A percentile compares a stretch with the other conserved stretches of the same genome.
Conservation (phyloP, 106 monocot genomes). For the Cymbidium sinense region DNA sequence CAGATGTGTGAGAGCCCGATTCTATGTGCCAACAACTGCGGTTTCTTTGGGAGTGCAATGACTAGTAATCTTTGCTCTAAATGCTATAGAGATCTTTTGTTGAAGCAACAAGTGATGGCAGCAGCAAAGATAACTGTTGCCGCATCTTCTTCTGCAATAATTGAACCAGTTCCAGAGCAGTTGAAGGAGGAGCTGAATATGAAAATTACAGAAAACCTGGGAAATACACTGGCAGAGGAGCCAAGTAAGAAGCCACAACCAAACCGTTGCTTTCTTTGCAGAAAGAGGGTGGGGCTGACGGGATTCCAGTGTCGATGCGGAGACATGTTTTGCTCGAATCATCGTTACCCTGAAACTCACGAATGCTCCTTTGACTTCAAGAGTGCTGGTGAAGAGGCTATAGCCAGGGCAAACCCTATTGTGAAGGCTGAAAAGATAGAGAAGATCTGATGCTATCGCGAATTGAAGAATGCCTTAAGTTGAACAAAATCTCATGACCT, state of each 20-base stretch:
- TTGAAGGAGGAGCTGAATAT: neutral
- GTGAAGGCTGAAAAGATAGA: constrained; percentile 17
- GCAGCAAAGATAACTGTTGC: constrained; percentile 4
- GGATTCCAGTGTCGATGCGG: constrained; percentile 16
- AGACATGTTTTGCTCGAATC: neutral
- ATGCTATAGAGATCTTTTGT: constrained; percentile 27
- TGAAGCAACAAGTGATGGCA: constrained; percentile 14
- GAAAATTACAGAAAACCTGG: neutral
- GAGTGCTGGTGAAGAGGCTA: constrained; percentile 24
- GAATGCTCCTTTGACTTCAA: constrained; percentile 32
- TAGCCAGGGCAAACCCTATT: constrained; percentile 27
- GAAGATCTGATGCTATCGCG: constrained; percentile 17
- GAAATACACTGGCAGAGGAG: constrained; percentile 6
- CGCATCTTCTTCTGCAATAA: neutral
- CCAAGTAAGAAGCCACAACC: neutral
- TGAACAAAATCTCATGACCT: constrained; percentile 6
- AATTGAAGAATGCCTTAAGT: neutral
- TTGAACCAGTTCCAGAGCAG: neutral
- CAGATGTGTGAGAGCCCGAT: constrained; percentile 8
- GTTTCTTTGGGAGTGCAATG: constrained; percentile 37
- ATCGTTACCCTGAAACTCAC: constrained; percentile 11
- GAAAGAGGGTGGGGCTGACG: constrained; percentile 10
- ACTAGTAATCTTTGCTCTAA: constrained; percentile 40
- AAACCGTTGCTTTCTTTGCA: neutral
- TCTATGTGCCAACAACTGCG: constrained; percentile 38